Evolutionary conservation across 2,329 filamentous ascomycete genomes (phyloP), one percentile per base, ranked within the genome.

Genomic region (Colletotrichum sp.): DNA sequence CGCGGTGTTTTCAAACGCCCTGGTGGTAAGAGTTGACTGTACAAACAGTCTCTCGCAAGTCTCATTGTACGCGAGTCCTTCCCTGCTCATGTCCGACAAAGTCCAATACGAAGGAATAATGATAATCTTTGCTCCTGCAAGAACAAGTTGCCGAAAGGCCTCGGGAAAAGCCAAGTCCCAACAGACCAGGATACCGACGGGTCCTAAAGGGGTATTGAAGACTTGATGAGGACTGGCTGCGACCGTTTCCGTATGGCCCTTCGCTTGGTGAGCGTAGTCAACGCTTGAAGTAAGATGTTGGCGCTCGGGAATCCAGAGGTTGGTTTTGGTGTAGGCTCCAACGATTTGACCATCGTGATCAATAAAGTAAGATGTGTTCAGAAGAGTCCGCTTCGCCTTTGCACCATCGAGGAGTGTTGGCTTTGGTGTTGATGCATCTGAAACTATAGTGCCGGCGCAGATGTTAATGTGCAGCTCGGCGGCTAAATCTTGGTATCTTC

Each of bases 401-500:
- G 14, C 32, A 9, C 21, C 24, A 2, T 26, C 26, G 4, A 7
- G 5, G 52, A 4, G 7, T 9, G 18, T 2, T 6, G 16, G 16
- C 3, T 16, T 10, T 6, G 18, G 7, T 2, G 59, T 21, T 6
- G 59, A 57, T 26, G 72, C 67, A 6, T 90, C 86, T 72, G 92
- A 92, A 24, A 93, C 89, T 60, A 94, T 91, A 0, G 92, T 94
- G 2, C 93, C 93, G 0, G 93, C 92, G 0, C 87, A 86, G 69
- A 88, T 86, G 78, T 83, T 84, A 80, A 88, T 93, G 43, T 88
- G 85, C 74, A 85, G 87, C 79, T 91, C 88, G 77, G 86, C 87
- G 8, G 90, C 90, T 24, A 91, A 79, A 7, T 83, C 83, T 74
- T 85, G 84, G 78, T 90, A 90, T 89, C 90, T 0, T 69, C 83